phyloP scores from a whole-genome alignment of 2,329 filamentous ascomycete genomes.

The Claviceps sp. region DNA sequence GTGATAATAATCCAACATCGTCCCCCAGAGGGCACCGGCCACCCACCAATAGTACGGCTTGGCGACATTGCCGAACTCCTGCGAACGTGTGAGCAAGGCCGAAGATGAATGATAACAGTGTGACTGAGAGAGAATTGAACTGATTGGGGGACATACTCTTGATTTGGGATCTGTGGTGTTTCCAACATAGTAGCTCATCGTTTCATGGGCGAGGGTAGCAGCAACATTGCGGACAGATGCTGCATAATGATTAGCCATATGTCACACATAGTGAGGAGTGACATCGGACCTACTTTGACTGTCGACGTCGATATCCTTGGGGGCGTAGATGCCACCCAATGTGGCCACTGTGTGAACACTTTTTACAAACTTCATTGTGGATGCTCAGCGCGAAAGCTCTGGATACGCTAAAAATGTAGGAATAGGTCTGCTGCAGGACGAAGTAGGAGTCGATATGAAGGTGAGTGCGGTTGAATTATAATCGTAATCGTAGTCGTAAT shows the following conservation, averaged over 20 bases:
- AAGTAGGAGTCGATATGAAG: too few relatives aligned
- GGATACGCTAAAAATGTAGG: background rate
- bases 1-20: constrained; percentile 56
- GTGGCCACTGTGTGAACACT: constrained; percentile 13
- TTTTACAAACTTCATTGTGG: constrained; percentile 13
- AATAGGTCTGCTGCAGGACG: too few relatives aligned
- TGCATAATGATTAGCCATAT: constrained; percentile 15
- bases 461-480: too few relatives aligned
- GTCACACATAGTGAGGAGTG: background rate
- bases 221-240: constrained; percentile 50
- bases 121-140: too few relatives aligned
- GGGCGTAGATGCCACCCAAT: constrained; percentile 16
- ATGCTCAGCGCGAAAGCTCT: background rate
- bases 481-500: background rate
- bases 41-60: constrained; percentile 60
- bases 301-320: constrained; percentile 26
- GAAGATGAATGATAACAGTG: background rate
- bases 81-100: background rate
- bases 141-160: constrained; percentile 18
- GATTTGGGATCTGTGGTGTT: constrained; percentile 38
- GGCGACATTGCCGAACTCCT: constrained; percentile 49
- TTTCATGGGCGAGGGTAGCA: constrained; percentile 43
- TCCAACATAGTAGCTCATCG: constrained; percentile 53
- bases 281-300: constrained; percentile 18
- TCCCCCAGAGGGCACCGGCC: constrained; percentile 50